Conservation (phyloP, 176 grass and related monocot genomes). For the Luzula sylvatica region DNA sequence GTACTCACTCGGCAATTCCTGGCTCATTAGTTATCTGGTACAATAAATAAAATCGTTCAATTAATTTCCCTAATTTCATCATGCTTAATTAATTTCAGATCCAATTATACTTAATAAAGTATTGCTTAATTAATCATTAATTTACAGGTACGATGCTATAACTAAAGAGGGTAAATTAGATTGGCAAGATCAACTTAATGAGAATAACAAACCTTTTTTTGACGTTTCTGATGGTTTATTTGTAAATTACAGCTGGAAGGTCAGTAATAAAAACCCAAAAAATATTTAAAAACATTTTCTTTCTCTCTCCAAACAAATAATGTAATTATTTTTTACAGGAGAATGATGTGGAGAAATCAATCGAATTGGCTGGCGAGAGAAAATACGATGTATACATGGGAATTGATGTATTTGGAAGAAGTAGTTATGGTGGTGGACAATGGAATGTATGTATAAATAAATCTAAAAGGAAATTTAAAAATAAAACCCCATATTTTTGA, state of each 20-base stretch:
- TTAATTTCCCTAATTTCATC: too few relatives aligned
- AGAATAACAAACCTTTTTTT: constrained; percentile 77
- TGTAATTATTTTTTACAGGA: constrained; percentile 28
- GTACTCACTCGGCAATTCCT: constrained; percentile 57
- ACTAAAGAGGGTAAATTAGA: constrained; percentile 48
- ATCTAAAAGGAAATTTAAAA: too few relatives aligned
- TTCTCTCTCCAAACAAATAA: not conserved
- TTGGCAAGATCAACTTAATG: constrained; percentile 78
- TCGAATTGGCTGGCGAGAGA: constrained; percentile 44
- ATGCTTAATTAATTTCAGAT: too few relatives aligned
- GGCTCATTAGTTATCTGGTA: constrained; percentile 94
- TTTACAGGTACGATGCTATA: constrained; percentile 70
- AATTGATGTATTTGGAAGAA: constrained; percentile 94
- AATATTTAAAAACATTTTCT: too few relatives aligned
- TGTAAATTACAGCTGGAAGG: constrained; percentile 80
- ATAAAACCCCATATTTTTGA: too few relatives aligned
- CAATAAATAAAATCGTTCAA: constrained; percentile 10
- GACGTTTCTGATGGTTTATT: constrained; percentile 84
- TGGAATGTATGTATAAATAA: constrained; percentile 58
- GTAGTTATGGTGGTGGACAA: constrained; percentile 70
- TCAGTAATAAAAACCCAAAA: constrained; percentile 21
- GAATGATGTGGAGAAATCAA: constrained; percentile 50
- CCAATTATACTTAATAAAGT: too few relatives aligned
- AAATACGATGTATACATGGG: constrained; percentile 97
- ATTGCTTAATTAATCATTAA: constrained; percentile 4